Conservation (phyloP, 805 yeast species). For the Yamadazyma scolyti region DNA sequence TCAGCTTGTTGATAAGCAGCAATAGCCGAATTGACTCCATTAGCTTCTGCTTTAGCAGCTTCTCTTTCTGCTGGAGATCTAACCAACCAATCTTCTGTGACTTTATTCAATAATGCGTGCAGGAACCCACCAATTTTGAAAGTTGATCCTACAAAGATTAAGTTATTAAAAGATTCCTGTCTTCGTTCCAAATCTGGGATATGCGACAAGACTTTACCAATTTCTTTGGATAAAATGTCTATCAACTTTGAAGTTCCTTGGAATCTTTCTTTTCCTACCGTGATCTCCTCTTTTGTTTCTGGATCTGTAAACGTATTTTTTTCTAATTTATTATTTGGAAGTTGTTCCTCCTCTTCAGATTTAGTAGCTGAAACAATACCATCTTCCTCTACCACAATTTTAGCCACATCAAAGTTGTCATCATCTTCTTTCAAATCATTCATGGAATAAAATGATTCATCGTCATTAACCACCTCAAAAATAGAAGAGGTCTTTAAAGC, state of each 20-base stretch:
- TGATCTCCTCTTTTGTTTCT: conserved; percentile 47
- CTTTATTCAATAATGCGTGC: conserved; percentile 59
- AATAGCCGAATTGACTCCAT: conserved; percentile 35
- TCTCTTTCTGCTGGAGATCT: conserved; percentile 26
- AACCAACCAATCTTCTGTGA: conserved; percentile 55
- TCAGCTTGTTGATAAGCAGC: conserved; percentile 43
- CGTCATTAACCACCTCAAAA: conserved; percentile 74
- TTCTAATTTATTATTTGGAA: conserved; percentile 67
- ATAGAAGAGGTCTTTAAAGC: conserved; percentile 69
- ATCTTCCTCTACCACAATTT: conserved; percentile 51
- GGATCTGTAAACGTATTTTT: conserved; percentile 67
- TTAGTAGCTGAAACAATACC: conserved; percentile 15
- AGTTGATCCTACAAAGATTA: conserved; percentile 78
- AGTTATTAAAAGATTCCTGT: conserved; percentile 81
- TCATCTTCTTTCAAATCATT: conserved; percentile 47
- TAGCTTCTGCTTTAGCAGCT: conserved; percentile 15
- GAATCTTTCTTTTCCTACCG: conserved; percentile 87
- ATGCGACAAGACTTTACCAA: conserved; percentile 49
- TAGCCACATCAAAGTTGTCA: conserved; percentile 83
- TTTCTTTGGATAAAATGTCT: conserved; percentile 46
- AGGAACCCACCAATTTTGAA: conserved; percentile 70
- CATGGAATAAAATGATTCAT: conserved; percentile 61
- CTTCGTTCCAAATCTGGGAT: conserved; percentile 68
- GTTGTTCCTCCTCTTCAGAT: conserved; percentile 23
- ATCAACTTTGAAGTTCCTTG: conserved; percentile 69